These are phyloP conservation scores for Arabidopsis arenosa DNA, from an alignment of 345 rosid genomes.

Conservation along the genomic window DNA sequence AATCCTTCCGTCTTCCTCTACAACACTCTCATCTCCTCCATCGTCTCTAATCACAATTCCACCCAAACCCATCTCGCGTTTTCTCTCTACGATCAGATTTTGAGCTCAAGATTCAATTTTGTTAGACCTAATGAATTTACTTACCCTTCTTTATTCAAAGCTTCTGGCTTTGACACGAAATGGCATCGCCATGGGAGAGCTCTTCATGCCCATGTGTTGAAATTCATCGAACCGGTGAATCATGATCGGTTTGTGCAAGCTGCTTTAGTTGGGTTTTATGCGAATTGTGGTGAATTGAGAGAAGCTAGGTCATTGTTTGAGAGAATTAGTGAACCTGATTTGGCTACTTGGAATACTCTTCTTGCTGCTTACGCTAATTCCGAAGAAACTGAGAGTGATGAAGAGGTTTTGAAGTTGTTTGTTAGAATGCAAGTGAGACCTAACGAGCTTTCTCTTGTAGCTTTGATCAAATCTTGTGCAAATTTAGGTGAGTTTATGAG, in stretches of 20 bases:
- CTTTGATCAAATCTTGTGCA: conserved; percentile 63
- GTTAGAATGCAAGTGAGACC: conserved; percentile 62
- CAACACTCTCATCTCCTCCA: conserved; percentile 66
- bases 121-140: conserved; percentile 60
- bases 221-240: conserved; percentile 49
- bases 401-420: conserved; percentile 54
- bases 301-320: conserved; percentile 59
- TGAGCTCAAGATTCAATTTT: conserved; percentile 29
- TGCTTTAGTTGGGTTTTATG: conserved; percentile 62
- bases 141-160: conserved; percentile 73
- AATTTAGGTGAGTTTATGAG: conserved; percentile 54
- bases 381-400: conserved; percentile 1
- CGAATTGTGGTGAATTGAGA: conserved; percentile 53
- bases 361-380: conserved; percentile 59
- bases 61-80: conserved; percentile 50
- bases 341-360: conserved; percentile 67
- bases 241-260: conserved; percentile 62
- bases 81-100: conserved; percentile 52
- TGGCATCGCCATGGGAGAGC: conserved; percentile 54
- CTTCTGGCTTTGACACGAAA: conserved; percentile 48
- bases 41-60: conserved; percentile 39
- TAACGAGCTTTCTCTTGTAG: conserved; percentile 66
- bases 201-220: conserved; percentile 66
- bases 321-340: conserved; percentile 60
- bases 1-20: conserved; percentile 62